Percentiles rank a stretch among this genome's conserved stretches.
Evolutionary conservation across 306 rosid genomes (phyloP).

Genomic region (Rosa rugosa): DNA sequence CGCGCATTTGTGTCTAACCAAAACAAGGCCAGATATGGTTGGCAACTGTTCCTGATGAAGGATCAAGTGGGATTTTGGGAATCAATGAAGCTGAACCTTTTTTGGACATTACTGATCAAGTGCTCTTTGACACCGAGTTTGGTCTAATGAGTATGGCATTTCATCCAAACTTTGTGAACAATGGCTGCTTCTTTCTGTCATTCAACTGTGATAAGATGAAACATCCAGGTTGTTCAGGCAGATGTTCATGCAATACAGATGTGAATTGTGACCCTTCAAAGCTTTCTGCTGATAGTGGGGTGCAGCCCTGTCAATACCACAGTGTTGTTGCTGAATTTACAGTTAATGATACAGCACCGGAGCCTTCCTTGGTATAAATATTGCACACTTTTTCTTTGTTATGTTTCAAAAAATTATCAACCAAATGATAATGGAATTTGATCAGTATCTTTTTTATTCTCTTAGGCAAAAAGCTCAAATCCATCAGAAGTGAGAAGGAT

Average conservation of each 20-base stretch:
- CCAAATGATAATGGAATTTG: background rate
- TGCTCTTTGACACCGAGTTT: constrained; percentile 30
- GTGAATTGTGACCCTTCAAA: constrained; percentile 43
- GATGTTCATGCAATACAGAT: constrained; percentile 45
- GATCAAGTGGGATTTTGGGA: constrained; percentile 23
- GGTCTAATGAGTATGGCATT: constrained; percentile 47
- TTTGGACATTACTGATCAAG: constrained; percentile 29
- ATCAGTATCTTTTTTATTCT: background rate
- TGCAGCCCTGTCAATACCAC: constrained; percentile 43
- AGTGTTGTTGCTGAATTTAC: constrained; percentile 43
- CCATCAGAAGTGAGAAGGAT: constrained; percentile 88
- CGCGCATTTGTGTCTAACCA: constrained; percentile 31
- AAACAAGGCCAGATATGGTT: constrained; percentile 43
- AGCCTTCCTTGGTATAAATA: constrained; percentile 27
- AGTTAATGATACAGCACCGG: constrained; percentile 34
- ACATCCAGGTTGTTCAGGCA: constrained; percentile 42
- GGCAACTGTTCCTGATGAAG: constrained; percentile 32
- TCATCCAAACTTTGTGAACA: constrained; percentile 40
- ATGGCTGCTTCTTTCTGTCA: constrained; percentile 44
- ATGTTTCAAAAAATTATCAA: background rate
- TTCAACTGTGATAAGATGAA: constrained; percentile 36
- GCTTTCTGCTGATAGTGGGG: constrained; percentile 24
- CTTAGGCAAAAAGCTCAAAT: background rate
- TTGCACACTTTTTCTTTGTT: background rate
- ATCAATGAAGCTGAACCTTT: constrained; percentile 38